A percentile compares a stretch with the other conserved stretches of the same genome.
Conservation (phyloP, 2,329 filamentous ascomycete species). For the Arthroderma sp. region DNA sequence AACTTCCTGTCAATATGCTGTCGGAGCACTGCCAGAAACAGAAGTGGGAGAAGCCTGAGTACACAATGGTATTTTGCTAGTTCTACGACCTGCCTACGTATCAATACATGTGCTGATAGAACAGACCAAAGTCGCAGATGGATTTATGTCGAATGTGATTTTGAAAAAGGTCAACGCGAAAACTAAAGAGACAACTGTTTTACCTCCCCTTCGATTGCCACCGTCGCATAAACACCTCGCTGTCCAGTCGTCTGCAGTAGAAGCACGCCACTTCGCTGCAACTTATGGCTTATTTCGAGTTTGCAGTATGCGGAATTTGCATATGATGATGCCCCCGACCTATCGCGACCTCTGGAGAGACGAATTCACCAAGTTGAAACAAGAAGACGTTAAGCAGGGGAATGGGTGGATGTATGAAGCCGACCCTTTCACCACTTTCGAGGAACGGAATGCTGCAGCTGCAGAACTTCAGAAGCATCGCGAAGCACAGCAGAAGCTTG, state of each 20-base stretch:
- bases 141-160: slow-evolving; percentile 69
- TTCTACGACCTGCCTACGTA: slow-evolving; percentile 2
- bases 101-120: slow-evolving; percentile 8
- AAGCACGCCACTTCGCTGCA: slow-evolving; percentile 86
- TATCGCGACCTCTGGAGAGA: slow-evolving; percentile 85
- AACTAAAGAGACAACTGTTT: slow-evolving; percentile 59
- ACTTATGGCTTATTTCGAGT: slow-evolving; percentile 85
- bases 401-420: slow-evolving; percentile 86
- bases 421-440: slow-evolving; percentile 73
- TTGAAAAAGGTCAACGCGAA: slow-evolving; percentile 63
- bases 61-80: slow-evolving; percentile 53
- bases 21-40: slow-evolving; percentile 93
- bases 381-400: slow-evolving; percentile 62
- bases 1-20: slow-evolving; percentile 83
- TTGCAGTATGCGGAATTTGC: slow-evolving; percentile 89
- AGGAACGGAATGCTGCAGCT: slow-evolving; percentile 67
- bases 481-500: slow-evolving; percentile 47
- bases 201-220: slow-evolving; percentile 75
- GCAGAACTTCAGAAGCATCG: slow-evolving; percentile 60
- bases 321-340: slow-evolving; percentile 83
- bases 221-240: slow-evolving; percentile 63
- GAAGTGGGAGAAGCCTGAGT: slow-evolving; percentile 89
- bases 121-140: slow-evolving; percentile 54
- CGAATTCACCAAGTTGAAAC: slow-evolving; percentile 71
- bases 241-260: slow-evolving; percentile 63